phyloP scores from a whole-genome alignment of 305 asterid genomes.

The Lippia alba region DNA sequence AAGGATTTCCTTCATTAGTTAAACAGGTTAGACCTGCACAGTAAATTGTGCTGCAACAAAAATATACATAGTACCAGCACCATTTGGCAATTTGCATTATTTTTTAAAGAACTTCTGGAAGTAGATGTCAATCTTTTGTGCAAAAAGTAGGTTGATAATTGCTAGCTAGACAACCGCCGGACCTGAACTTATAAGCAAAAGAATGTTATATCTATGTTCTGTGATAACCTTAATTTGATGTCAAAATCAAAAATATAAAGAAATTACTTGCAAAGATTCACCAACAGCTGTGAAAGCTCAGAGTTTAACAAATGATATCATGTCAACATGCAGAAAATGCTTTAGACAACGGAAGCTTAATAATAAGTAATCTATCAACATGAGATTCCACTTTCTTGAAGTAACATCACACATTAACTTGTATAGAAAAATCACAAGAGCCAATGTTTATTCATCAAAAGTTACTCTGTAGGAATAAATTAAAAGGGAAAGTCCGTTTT shows the following conservation, averaged over 20 bases:
- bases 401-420: background rate
- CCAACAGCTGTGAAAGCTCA: background rate
- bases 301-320: background rate
- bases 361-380: background rate
- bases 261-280: background rate
- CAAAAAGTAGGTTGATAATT: background rate
- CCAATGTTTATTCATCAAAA: background rate
- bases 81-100: slow-evolving; percentile 4
- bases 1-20: slow-evolving; percentile 23
- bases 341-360: background rate
- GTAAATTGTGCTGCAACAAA: slow-evolving; percentile 16
- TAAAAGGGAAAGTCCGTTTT: background rate
- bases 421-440: background rate
- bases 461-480: background rate
- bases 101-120: background rate
- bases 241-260: background rate
- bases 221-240: background rate
- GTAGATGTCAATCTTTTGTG: background rate
- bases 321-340: background rate
- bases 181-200: background rate
- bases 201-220: background rate
- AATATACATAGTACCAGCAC: slow-evolving; percentile 13
- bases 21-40: slow-evolving; percentile 29
- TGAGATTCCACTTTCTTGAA: background rate
- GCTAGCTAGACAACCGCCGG: background rate